These are phyloP conservation scores for Phytophthora pseudosyringae DNA, from an alignment of 352 stramenopile species.

Conservation along the genomic window DNA sequence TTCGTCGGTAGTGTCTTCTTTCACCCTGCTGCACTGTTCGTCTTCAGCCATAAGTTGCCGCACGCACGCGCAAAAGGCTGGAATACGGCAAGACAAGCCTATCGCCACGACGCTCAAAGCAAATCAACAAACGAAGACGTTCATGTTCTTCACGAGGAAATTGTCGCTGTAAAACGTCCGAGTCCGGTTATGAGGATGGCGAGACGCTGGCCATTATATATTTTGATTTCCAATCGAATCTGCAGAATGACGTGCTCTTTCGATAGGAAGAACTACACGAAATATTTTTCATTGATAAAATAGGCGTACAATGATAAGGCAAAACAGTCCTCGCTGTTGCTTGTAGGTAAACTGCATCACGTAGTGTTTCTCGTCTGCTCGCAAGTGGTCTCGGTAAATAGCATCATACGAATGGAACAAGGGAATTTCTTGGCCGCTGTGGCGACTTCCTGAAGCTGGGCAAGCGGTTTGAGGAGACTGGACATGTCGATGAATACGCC, in stretches of 20 bases:
- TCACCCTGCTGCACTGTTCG: too few relatives aligned
- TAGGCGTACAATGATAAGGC: neutral
- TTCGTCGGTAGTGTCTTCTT: too few relatives aligned
- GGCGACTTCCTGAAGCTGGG: conserved; percentile 7
- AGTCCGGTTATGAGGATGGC: neutral
- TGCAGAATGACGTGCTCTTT: too few relatives aligned
- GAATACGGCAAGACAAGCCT: too few relatives aligned
- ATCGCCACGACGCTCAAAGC: too few relatives aligned
- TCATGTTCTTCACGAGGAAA: neutral
- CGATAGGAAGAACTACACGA: neutral
- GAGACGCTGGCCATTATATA: neutral
- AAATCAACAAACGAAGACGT: neutral
- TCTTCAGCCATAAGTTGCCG: too few relatives aligned
- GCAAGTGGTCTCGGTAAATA: conserved; percentile 12
- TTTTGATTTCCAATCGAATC: neutral
- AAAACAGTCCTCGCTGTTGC: too few relatives aligned
- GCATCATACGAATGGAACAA: conserved; percentile 8
- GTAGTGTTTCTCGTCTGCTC: neutral
- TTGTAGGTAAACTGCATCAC: neutral
- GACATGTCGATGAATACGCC: conserved; percentile 15
- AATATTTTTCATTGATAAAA: neutral
- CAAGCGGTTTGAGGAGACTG: conserved; percentile 14
- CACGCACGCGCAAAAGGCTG: too few relatives aligned
- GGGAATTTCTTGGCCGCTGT: conserved; percentile 6
- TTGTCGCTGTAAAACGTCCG: neutral